Base-by-base conservation (phyloP, 805 yeast species). In the Pichia cephalocereana region DNA sequence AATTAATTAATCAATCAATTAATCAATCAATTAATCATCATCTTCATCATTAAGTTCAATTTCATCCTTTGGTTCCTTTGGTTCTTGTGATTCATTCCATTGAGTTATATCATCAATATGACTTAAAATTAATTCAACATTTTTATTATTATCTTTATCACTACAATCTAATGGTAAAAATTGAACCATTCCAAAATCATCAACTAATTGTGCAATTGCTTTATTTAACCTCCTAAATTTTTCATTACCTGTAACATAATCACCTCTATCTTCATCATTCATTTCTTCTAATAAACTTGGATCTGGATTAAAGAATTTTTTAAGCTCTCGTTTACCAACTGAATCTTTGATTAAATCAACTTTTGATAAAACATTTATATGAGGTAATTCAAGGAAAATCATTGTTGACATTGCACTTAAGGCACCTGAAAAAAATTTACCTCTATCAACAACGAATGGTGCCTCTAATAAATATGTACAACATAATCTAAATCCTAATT, bases 181-280 rank as follows among this genome's bases (percentile, higher is more conserved):
- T 63, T 93, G 97, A 3, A 93, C 97, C 99, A 93, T 93, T 8
- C 99, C 99, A 64, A 93, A 93, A 59, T 93, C 99, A 61, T 93
- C 98, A 36, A 90, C 95, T 55, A 93, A 70, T 53, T 84, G 81
- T 0, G 97, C 96, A 56, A 93, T 89, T 15, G 90, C 76, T 56
- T 77, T 76, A 63, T 88, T 91, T 51, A 93, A 73, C 52, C 72
- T 78, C 38, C 81, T 75, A 60, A 81, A 91, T 58, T 76, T 82
- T 12, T 79, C 78, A 57, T 76, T 78, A 12, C 57, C 52, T 10
- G 61, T 52, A 28, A 49, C 55, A 32, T 67, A 69, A 43, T 58
- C 61, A 28, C 60, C 64, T 26, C 51, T 55, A 12, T 52, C 54
- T 37, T 54, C 63, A 38, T 52, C 55, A 39, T 55, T 56, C 39